Conservation (phyloP, 768 basidiomycete genomes). For the Pulveroboletus sp. region DNA sequence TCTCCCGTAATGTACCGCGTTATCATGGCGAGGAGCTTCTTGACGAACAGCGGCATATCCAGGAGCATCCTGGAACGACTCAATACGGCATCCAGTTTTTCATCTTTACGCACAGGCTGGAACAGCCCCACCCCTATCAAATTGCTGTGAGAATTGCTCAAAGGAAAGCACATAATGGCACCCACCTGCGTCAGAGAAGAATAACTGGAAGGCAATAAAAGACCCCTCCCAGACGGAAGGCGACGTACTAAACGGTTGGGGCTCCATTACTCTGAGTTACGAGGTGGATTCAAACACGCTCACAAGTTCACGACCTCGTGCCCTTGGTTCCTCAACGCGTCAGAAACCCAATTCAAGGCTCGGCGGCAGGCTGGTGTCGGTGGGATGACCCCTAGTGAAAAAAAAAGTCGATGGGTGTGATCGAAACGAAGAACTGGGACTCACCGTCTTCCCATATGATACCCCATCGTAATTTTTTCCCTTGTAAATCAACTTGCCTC, state of each 20-base stretch:
- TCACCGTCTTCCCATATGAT: constrained; percentile 41
- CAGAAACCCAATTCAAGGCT: constrained; percentile 33
- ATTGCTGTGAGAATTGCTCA: no score
- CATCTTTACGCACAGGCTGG: no score
- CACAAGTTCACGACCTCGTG: constrained; percentile 41
- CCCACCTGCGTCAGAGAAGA: constrained; percentile 55
- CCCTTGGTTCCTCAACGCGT: constrained; percentile 34
- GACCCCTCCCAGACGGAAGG: constrained; percentile 51
- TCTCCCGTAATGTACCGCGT: no score
- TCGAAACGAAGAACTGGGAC: neutral
- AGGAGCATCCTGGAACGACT: no score
- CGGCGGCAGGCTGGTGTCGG: constrained; percentile 40
- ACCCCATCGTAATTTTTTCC: constrained; percentile 38
- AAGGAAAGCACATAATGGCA: no score
- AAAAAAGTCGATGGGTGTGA: neutral
- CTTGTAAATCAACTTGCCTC: constrained; percentile 33
- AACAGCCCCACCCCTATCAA: no score
- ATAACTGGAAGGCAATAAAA: constrained; percentile 48
- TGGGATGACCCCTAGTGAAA: constrained; percentile 32
- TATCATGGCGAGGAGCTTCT: no score
- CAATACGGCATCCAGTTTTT: no score
- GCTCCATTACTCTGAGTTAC: neutral
- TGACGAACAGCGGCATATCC: no score
- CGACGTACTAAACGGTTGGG: constrained; percentile 30
- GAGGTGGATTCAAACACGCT: constrained; percentile 5